Percentiles rank a stretch among this genome's conserved stretches.
Conservation (phyloP, 1,284 basidiomycete species). For the Jaminaea rosea region DNA sequence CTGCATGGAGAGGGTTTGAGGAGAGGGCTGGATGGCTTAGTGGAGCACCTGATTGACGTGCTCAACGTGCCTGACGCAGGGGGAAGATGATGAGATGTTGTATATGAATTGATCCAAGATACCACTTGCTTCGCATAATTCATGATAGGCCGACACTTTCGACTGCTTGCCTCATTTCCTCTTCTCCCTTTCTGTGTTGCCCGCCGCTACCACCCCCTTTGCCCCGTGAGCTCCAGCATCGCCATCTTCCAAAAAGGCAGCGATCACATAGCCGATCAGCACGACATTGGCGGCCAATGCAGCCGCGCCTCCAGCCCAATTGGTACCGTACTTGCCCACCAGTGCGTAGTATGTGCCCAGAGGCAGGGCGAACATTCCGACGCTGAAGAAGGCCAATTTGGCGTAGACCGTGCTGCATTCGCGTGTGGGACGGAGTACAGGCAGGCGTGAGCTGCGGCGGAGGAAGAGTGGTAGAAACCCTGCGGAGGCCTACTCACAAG, state of each 20-base stretch:
- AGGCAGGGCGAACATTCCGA: constrained; percentile 37
- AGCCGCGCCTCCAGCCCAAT: constrained; percentile 34
- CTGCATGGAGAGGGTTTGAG: neutral
- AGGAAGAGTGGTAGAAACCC: too few relatives aligned
- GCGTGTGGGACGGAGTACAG: too few relatives aligned
- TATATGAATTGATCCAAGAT: too few relatives aligned
- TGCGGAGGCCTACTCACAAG: too few relatives aligned
- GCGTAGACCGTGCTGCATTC: constrained; percentile 36
- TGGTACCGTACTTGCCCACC: constrained; percentile 20
- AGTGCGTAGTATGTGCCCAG: constrained; percentile 32
- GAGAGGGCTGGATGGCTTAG: neutral
- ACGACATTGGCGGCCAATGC: constrained; percentile 44
- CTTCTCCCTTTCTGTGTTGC: too few relatives aligned
- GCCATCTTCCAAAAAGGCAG: constrained; percentile 38
- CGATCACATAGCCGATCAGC: constrained; percentile 35
- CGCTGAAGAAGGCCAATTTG: constrained; percentile 39
- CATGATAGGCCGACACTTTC: too few relatives aligned
- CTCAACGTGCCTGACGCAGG: neutral
- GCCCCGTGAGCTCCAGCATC: neutral
- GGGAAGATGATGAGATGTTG: too few relatives aligned
- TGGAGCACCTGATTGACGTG: neutral
- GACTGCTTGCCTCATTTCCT: too few relatives aligned
- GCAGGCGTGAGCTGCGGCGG: too few relatives aligned
- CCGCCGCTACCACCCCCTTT: too few relatives aligned
- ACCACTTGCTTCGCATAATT: too few relatives aligned